Conservation (phyloP, 129 eudicot species). For the Pittosporum tobira region DNA sequence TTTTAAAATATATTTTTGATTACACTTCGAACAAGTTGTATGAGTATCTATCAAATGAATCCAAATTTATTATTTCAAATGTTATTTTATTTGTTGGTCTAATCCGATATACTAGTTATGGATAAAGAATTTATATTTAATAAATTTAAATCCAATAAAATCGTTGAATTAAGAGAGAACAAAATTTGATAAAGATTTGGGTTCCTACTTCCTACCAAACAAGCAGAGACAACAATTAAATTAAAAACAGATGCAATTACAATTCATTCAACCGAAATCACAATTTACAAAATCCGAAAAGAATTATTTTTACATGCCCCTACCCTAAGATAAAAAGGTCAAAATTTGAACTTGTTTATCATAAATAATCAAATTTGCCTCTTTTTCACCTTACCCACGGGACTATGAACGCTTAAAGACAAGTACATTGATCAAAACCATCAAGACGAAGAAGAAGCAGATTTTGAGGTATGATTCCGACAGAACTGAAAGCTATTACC, state of each 20-base stretch:
- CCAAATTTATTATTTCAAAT: too few relatives aligned
- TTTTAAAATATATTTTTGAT: too few relatives aligned
- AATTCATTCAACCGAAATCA: constrained; percentile 1
- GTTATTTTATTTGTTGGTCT: too few relatives aligned
- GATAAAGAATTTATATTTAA: too few relatives aligned
- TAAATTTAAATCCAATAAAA: too few relatives aligned
- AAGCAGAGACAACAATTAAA: too few relatives aligned
- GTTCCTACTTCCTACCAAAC: too few relatives aligned
- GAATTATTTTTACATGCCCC: constrained; percentile 13
- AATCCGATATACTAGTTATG: too few relatives aligned
- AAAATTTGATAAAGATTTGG: too few relatives aligned
- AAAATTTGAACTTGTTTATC: constrained; percentile 22
- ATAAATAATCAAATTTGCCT: constrained; percentile 31
- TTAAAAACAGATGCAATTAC: background rate
- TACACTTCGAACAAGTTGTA: too few relatives aligned
- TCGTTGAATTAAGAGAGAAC: too few relatives aligned
- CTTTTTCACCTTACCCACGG: background rate
- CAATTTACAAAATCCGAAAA: constrained; percentile 9
- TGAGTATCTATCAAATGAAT: too few relatives aligned
- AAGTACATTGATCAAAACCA: background rate
- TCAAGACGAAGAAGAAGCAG: constrained; percentile 10
- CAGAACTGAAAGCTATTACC: constrained; percentile 46
- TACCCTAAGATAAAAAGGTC: constrained; percentile 11
- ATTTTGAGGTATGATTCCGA: constrained; percentile 23
- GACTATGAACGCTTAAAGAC: background rate